Base-by-base conservation (phyloP, 139 green algal species). In the Gonium pectorale region DNA sequence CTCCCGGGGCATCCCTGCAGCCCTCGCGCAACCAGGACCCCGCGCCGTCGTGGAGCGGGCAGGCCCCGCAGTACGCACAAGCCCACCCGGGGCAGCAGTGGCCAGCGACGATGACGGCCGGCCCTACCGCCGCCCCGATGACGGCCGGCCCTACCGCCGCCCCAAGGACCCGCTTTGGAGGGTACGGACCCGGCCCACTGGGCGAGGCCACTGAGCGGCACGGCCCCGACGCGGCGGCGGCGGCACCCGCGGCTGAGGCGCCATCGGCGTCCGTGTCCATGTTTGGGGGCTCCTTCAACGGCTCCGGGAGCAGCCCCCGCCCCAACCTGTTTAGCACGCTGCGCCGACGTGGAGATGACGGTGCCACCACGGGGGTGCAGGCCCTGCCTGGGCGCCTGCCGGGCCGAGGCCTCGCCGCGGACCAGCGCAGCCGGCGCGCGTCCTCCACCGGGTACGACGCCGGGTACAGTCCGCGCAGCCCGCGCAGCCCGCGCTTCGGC, bases 241-340 rank as follows among this genome's bases (percentile, higher is more conserved):
- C 62, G 2, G 13, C n/a, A 17, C n/a, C 29, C 4, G 17, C 56
- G 19, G 35, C n/a, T 38, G 27, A 29, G 37, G 24, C 54, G 40
- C 54, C 77, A 4, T 31, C 43, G 31, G 3, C 33, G 44, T 8
- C 56, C 43, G 11, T 43, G n/a, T n/a, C n/a, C n/a, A n/a, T n/a
- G n/a, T n/a, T n/a, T n/a, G n/a, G n/a, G n/a, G n/a, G n/a, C 31
- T 4, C 33, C 33, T 33, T 17, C 63, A 35, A 1, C 63, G 29
- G 7, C n/a, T 15, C 3, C n/a, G n/a, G 11, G 0, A 26, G 54
- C 73, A 27, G 2, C 37, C 75, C 52, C 0, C 27, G 59, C n/a
- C 38, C 13, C 29, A 85, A 75, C 79, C 64, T 85, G 4, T 85
- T 85, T 49, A 67, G 64, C 64, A 85, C 64, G 17, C 79, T 85